Evolutionary conservation across 2,329 filamentous ascomycete genomes (phyloP), one percentile per base, ranked within the genome.

Genomic region (Neophaeococcomyces aloes): DNA sequence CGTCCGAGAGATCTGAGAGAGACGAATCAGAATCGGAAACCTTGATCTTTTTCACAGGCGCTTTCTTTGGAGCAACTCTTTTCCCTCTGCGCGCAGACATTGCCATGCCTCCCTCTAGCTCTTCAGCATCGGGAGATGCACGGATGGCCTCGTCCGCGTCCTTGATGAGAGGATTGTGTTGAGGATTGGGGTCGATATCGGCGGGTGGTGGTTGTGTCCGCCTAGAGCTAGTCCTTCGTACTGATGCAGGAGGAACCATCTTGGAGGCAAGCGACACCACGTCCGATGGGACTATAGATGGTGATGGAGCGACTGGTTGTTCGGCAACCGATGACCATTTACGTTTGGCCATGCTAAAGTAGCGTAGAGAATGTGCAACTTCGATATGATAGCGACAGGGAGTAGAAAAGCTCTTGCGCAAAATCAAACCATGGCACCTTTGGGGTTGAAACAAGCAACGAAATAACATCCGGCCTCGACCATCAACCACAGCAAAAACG

Each of bases 91-190:
- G 3, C 21, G 45, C 53, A 38, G 40, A 42, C 10, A 29, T 29
- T 38, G 27, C n/a, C n/a, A 31, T 15, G 21, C 25, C 21, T 44
- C 29, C 7, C 23, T 38, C 37, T 37, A n/a, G 21, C 21, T 38
- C 50, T 29, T 48, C 48, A 10, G 54, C 57, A 40, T 60, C 57
- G 10, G 57, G 57, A 4, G 57, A 60, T 14, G 58, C 54, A 23
- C 56, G 49, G 10, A 57, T 44, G 11, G 55, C 55, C 14, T 53
- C 42, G 23, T 46, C 49, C 6, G 47, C 57, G 42, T 60, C 57
- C 21, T 53, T 45, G 14, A 58, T 51, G 33, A 48, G 46, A 6
- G 45, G 39, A 45, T 58, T 56, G n/a, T 54, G 51, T 35, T 59
- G 38, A 10, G 57, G 55, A 49, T 60, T 53, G 3, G 51, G 51